Base-by-base conservation (phyloP, 73 alveolate species). In the Paramecium tetraurelia region DNA sequence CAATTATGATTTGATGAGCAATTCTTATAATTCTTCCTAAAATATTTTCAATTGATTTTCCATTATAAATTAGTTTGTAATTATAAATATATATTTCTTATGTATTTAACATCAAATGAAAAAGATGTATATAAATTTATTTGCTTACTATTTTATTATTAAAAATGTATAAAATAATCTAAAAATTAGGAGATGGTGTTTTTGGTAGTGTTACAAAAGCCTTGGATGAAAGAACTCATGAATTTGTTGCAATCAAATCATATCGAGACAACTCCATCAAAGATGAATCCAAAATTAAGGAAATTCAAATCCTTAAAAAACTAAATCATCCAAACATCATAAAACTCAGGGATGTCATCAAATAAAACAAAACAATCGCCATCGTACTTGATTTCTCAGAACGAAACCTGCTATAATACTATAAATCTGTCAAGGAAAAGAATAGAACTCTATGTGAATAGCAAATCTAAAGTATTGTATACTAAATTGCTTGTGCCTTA, bases 171-270 rank as follows among this genome's bases (percentile, higher is more conserved):
- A 80, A 80, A 80, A 80, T 24, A 31, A 44, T 80, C 48, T 46
- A 40, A 46, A 80, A 80, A 41, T 9, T 80, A 44, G 90, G 90
- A 5, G 90, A 80, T 48, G 90, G 90, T 40, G 90, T 80, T 21
- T 80, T 80, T 46, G 90, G 90, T 5, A 44, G 76, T 41, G 90
- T 80, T 10, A 24, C 50, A 7, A 80, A 80, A 46, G 90, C 90
- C 7, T 24, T 80, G 11, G 90, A 80, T 80, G 90, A 80, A 44
- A 40, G 75, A 80, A 80, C 90, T 80, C 72, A 80, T 43, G 90
- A 80, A 46, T 43, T 44, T 43, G 90, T 80, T 1, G 90, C 90
- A 0, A 80, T 80, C 20, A 80, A 80, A 48, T 31, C 90, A 9
- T 80, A 44, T 48, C 4, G 90, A 11, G 90, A 80, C 16, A 80